Evolutionary conservation across 805 yeast species (phyloP), one percentile per base, ranked within the genome.

Genomic region (Ogataea salicorniae): DNA sequence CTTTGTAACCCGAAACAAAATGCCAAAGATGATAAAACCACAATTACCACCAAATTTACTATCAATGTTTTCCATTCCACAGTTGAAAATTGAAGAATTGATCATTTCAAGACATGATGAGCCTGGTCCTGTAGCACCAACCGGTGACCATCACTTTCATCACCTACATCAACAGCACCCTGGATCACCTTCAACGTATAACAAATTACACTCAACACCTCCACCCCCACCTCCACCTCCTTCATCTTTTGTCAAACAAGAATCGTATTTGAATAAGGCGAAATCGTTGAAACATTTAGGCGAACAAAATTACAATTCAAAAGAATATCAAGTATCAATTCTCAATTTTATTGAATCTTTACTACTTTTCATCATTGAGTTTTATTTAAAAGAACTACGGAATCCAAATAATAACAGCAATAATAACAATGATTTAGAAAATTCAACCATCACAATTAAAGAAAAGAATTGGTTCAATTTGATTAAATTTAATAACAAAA

Each of bases 301-400:
- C 17, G 61, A 54, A 40, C 20, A 33, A 16, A 47, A 45, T n/a
- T 50, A 55, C 33, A 52, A 50, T 22, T 26, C 41, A 3, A 52
- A 53, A 22, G 45, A 53, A 6, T 50, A 46, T 22, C 37, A 50
- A 13, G 15, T 26, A 9, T 54, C 66, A n/a, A 50, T 57, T 7
- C 31, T 60, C 2, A 47, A 53, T 22, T 60, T 61, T 29, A 23
- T 54, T 1, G 65, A 61, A 40, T 62, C 67, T 1, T 46, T 58
- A 23, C 26, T 63, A 4, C 40, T 62, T 6, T 62, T 60, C 42
- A 49, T 62, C 8, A 43, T 59, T n/a, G 59, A 57, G 17, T 56
- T 62, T 23, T 48, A 51, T 22, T 42, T 48, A 6, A 58, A 59
- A 42, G 66, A 61, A 31, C 23, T 31, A 14, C 18, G 40, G 16